Conservation (phyloP, 2,329 filamentous ascomycete species). For the Pseudogymnoascus sp. region DNA sequence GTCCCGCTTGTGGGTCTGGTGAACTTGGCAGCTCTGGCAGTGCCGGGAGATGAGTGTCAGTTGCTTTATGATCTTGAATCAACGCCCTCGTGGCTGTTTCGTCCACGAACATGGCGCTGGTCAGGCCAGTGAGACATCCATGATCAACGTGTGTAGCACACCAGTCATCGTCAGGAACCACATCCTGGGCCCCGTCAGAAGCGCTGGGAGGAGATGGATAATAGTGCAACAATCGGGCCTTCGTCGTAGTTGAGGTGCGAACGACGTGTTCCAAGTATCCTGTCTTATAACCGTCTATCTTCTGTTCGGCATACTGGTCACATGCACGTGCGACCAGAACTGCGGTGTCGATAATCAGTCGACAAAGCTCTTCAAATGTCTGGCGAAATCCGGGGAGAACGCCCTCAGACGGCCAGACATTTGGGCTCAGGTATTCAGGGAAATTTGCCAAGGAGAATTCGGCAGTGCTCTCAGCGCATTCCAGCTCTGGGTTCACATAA, state of each 20-base stretch:
- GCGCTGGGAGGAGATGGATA: slow-evolving; percentile 54
- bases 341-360: slow-evolving; percentile 80
- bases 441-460: slow-evolving; percentile 57
- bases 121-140: slow-evolving; percentile 87
- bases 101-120: slow-evolving; percentile 92
- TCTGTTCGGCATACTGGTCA: slow-evolving; percentile 72
- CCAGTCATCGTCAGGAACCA: slow-evolving; percentile 72
- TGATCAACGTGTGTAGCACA: slow-evolving; percentile 88
- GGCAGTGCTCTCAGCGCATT: slow-evolving; percentile 53
- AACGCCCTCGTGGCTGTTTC: slow-evolving; percentile 43
- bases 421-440: slow-evolving; percentile 81
- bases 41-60: slow-evolving; percentile 33
- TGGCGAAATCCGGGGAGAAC: slow-evolving; percentile 68
- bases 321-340: slow-evolving; percentile 85
- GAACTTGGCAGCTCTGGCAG: slow-evolving; percentile 66
- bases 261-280: slow-evolving; percentile 86
- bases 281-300: slow-evolving; percentile 66
- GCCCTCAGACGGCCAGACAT: slow-evolving; percentile 71
- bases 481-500: slow-evolving; percentile 57
- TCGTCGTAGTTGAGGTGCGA: slow-evolving; percentile 75
- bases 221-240: slow-evolving; percentile 88
- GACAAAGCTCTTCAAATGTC: slow-evolving; percentile 68
- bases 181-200: slow-evolving; percentile 29
- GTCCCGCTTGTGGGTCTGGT: slow-evolving; percentile 74
- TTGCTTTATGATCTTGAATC: slow-evolving; percentile 27